A percentile compares a stretch with the other conserved stretches of the same genome.
These are phyloP conservation scores for Beta lomatogona DNA, from an alignment of 179 eudicot genomes.

Conservation along the genomic window DNA sequence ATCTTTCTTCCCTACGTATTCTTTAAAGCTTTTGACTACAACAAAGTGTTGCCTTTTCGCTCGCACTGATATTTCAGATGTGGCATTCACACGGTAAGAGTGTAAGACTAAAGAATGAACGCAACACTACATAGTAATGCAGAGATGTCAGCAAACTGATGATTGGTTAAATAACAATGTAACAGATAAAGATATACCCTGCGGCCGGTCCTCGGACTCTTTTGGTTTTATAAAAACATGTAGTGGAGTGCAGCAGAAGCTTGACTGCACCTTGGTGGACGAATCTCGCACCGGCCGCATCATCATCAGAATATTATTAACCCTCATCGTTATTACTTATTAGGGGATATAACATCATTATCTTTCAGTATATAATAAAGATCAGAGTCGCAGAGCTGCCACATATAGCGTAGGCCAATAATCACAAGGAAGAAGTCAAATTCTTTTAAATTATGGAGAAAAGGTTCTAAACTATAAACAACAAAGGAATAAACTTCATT, in stretches of 20 bases:
- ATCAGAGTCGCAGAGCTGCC: neutral
- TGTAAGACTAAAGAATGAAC: conserved; percentile 13
- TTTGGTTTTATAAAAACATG: neutral
- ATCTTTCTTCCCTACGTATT: conserved; percentile 2
- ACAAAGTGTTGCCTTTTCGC: conserved; percentile 9
- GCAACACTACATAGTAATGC: conserved; percentile 1
- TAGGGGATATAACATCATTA: neutral
- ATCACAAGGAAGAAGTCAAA: conserved; percentile 14
- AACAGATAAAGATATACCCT: conserved; percentile 9
- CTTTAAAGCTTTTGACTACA: conserved; percentile 25
- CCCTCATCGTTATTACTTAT: neutral
- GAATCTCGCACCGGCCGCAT: conserved; percentile 21
- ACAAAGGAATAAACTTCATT: conserved; percentile 10
- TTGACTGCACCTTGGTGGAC: conserved; percentile 18
- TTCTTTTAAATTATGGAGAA: neutral
- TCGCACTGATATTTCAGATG: neutral
- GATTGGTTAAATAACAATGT: conserved; percentile 21
- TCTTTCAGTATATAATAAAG: neutral
- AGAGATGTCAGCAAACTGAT: conserved; percentile 22
- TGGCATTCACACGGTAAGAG: neutral
- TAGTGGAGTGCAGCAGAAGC: conserved; percentile 11
- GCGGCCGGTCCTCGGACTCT: neutral
- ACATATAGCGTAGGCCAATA: neutral
- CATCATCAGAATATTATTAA: neutral
- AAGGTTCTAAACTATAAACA: neutral